Conservation (phyloP, 2,329 filamentous ascomycete species). For the Exserohilum rostratum region DNA sequence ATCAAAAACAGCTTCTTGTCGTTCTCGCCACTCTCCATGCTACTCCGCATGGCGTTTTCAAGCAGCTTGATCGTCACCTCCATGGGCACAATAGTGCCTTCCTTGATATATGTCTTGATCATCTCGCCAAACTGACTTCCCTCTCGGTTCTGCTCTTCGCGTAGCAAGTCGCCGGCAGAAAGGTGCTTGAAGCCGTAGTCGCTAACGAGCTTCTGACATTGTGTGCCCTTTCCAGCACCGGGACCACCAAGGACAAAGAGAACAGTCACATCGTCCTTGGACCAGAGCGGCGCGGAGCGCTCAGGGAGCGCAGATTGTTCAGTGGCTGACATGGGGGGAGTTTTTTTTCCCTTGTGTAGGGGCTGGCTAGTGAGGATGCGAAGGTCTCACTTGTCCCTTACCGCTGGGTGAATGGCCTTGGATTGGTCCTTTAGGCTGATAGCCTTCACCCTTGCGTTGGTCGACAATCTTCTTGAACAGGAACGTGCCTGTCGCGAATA, state of each 20-base stretch:
- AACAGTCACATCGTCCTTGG: slow-evolving; percentile 78
- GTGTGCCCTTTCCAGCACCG: slow-evolving; percentile 94
- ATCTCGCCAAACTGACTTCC: slow-evolving; percentile 89
- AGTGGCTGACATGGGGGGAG: slow-evolving; percentile 49
- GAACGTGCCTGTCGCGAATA: slow-evolving; percentile 54
- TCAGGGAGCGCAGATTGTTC: slow-evolving; percentile 44
- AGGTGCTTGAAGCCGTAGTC: slow-evolving; percentile 93
- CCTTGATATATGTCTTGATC: slow-evolving; percentile 91
- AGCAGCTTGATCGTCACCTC: slow-evolving; percentile 93
- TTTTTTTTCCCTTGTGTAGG: slow-evolving; percentile 4
- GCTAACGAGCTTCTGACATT: slow-evolving; percentile 85
- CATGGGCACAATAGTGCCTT: slow-evolving; percentile 98
- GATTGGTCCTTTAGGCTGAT: slow-evolving; percentile 36
- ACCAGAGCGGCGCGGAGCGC: slow-evolving; percentile 74
- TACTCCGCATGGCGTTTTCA: slow-evolving; percentile 86
- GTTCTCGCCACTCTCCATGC: slow-evolving; percentile 59
- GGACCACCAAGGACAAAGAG: slow-evolving; percentile 96
- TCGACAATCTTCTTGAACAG: slow-evolving; percentile 57
- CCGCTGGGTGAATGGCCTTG: slow-evolving; percentile 42
- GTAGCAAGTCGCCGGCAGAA: slow-evolving; percentile 89
- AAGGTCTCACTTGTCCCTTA: slow-evolving; percentile 27
- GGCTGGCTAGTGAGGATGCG: slow-evolving; percentile 36
- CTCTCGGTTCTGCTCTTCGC: slow-evolving; percentile 86
- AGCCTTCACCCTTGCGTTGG: slow-evolving; percentile 48
- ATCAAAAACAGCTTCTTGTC: slow-evolving; percentile 75